These are phyloP conservation scores for Magnaporthiopsis poae DNA, from an alignment of 2,329 filamentous ascomycete species.

Conservation along the genomic window DNA sequence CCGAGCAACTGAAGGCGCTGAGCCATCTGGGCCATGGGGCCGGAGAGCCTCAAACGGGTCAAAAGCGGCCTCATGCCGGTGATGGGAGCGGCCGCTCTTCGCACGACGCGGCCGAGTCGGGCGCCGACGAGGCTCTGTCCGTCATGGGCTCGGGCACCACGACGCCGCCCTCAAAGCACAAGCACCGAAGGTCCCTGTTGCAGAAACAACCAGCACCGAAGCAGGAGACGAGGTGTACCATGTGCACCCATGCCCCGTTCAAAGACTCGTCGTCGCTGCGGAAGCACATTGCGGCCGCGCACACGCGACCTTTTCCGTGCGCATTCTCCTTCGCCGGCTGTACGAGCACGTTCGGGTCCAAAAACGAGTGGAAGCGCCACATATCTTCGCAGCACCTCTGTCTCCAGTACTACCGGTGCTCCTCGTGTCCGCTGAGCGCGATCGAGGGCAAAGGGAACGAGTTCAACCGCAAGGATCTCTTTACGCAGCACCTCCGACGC, in stretches of 20 bases:
- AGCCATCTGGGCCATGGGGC: conserved; percentile 51
- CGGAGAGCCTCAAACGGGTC: conserved; percentile 27
- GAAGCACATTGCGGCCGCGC: conserved; percentile 58
- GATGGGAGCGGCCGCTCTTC: conserved; percentile 30
- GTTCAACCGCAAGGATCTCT: conserved; percentile 93
- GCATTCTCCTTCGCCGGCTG: conserved; percentile 80
- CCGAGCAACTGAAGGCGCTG: conserved; percentile 55
- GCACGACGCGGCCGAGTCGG: conserved; percentile 29
- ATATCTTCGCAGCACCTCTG: conserved; percentile 82
- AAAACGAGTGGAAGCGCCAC: conserved; percentile 97
- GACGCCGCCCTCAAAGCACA: conserved; percentile 28
- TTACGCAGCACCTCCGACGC: conserved; percentile 83
- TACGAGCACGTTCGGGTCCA: conserved; percentile 72
- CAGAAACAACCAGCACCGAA: conserved; percentile 36
- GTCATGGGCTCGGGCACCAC: conserved; percentile 21
- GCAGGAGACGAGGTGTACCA: conserved; percentile 50
- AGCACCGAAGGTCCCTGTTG: conserved; percentile 34
- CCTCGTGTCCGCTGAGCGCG: conserved; percentile 45
- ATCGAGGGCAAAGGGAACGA: conserved; percentile 51
- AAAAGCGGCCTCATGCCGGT: neutral
- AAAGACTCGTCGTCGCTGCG: conserved; percentile 57
- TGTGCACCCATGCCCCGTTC: conserved; percentile 56
- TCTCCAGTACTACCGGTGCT: conserved; percentile 55
- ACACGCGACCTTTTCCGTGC: conserved; percentile 70
- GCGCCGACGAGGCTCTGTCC: conserved; percentile 28